These are phyloP conservation scores for Phytophthora vignae DNA, from an alignment of 352 stramenopile genomes.

Conservation along the genomic window DNA sequence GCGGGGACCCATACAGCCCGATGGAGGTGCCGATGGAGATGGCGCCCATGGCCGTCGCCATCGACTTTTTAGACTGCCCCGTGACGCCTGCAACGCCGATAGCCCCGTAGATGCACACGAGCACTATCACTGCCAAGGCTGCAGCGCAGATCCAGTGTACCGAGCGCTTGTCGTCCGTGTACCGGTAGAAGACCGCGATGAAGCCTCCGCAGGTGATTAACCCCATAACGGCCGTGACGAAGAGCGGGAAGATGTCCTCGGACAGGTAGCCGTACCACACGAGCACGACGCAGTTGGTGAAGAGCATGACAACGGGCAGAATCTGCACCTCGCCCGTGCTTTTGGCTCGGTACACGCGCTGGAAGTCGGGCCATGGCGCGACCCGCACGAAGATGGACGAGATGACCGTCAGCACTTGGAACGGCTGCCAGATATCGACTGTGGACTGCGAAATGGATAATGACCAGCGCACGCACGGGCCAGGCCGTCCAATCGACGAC, in stretches of 20 bases:
- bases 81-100: conserved; percentile 44
- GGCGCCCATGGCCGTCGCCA: conserved; percentile 51
- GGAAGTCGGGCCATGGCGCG: conserved; percentile 60
- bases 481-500: conserved; percentile 5
- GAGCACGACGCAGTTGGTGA: conserved; percentile 71
- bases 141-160: conserved; percentile 27
- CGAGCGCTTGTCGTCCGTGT: conserved; percentile 36
- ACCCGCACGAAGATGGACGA: conserved; percentile 76
- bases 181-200: conserved; percentile 55
- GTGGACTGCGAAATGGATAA: conserved; percentile 22
- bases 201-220: conserved; percentile 51
- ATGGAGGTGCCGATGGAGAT: conserved; percentile 61
- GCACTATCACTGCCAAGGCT: conserved; percentile 19
- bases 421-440: background rate
- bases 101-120: conserved; percentile 44
- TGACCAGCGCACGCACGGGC: background rate
- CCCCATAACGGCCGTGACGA: conserved; percentile 59
- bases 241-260: conserved; percentile 60
- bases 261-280: conserved; percentile 60
- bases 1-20: conserved; percentile 62
- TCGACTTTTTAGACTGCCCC: conserved; percentile 32
- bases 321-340: conserved; percentile 56
- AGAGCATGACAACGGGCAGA: conserved; percentile 70
- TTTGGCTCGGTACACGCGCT: conserved; percentile 61
- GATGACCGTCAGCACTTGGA: conserved; percentile 72